Conservation (phyloP, 2,329 filamentous ascomycete species). For the Fusarium haematococcum region DNA sequence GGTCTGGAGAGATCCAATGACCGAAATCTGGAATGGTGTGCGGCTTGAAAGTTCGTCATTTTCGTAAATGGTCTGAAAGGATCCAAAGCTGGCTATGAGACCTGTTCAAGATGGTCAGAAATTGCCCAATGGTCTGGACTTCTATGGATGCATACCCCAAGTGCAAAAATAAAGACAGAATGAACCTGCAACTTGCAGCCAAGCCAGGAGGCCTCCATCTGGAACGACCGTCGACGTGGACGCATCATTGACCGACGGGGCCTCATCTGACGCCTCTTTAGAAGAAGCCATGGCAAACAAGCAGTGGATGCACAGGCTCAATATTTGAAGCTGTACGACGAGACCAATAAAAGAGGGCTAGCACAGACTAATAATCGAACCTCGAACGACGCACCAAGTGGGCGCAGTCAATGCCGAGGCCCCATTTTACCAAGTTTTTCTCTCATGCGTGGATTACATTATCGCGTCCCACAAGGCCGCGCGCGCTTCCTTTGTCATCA, state of each 20-base stretch:
- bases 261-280: not conserved
- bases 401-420: not conserved
- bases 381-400: not conserved
- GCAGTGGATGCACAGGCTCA: not conserved
- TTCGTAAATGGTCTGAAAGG: conserved; percentile 44
- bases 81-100: conserved; percentile 39
- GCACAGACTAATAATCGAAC: not conserved
- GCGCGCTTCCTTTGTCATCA: conserved; percentile 6
- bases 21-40: conserved; percentile 35
- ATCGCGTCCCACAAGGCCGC: not conserved
- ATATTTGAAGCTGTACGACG: not conserved
- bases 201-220: conserved; percentile 33
- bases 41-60: not conserved
- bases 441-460: not conserved
- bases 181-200: conserved; percentile 37
- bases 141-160: conserved; percentile 31
- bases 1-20: conserved; percentile 36
- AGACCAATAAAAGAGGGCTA: not conserved
- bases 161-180: conserved; percentile 42
- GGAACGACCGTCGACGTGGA: not conserved
- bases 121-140: not conserved
- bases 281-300: not conserved
- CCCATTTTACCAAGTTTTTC: not conserved
- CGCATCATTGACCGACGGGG: not conserved
- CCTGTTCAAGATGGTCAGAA: conserved; percentile 7